Percentiles rank a stretch among this genome's conserved stretches.
Evolutionary conservation across 108 stramenopile genomes (phyloP).

Genomic region (Skeletonema marinoi): DNA sequence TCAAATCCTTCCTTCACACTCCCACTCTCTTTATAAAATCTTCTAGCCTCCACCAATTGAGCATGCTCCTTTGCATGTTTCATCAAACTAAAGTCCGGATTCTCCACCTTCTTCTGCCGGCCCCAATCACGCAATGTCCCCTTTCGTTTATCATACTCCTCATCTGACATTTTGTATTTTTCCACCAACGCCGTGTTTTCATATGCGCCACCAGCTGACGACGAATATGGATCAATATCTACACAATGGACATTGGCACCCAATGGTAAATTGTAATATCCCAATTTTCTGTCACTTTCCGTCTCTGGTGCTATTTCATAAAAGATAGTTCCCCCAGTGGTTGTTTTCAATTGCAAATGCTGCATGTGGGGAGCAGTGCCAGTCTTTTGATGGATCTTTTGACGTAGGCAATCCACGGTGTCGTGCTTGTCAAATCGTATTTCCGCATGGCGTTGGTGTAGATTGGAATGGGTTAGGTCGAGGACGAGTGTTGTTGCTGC

Average conservation of each 20-base stretch:
- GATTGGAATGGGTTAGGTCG: conserved; percentile 94
- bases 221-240: conserved; percentile 91
- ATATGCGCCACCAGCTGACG: conserved; percentile 80
- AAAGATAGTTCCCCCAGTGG: conserved; percentile 52
- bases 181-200: conserved; percentile 89
- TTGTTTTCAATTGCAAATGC: conserved; percentile 73
- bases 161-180: conserved; percentile 94
- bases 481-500: conserved; percentile 59
- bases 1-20: conserved; percentile 67
- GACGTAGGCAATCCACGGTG: conserved; percentile 70
- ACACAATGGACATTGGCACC: conserved; percentile 91
- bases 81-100: conserved; percentile 81
- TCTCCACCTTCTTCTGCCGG: conserved; percentile 79
- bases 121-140: conserved; percentile 94
- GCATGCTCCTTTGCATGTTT: conserved; percentile 81
- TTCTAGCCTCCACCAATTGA: conserved; percentile 70
- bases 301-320: conserved; percentile 59
- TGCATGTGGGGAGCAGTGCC: conserved; percentile 92
- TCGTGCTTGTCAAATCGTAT: conserved; percentile 92
- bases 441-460: conserved; percentile 91
- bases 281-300: conserved; percentile 81
- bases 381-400: conserved; percentile 89
- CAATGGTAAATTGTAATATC: conserved; percentile 80
- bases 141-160: conserved; percentile 91
- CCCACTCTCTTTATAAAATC: conserved; percentile 58